phyloP scores from a whole-genome alignment of 371 early-diverging fungal genomes.

The Nematocida homosporus region DNA sequence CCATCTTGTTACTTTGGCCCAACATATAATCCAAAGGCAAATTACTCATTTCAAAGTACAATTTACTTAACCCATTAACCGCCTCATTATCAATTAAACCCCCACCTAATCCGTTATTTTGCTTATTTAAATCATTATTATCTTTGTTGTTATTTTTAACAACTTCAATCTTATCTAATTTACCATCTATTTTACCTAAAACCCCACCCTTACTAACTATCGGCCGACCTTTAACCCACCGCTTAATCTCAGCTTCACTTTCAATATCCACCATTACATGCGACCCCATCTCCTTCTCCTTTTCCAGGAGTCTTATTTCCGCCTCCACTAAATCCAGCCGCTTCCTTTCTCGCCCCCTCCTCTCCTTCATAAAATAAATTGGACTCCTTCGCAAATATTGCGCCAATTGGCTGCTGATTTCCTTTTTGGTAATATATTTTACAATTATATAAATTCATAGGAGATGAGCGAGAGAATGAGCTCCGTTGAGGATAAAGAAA shows the following conservation, averaged over 20 bases:
- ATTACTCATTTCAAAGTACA: slow-evolving; percentile 39
- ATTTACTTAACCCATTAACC: slow-evolving; percentile 8
- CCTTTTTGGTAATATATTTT: slow-evolving; percentile 50
- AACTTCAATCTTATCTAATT: no score
- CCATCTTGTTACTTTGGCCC: slow-evolving; percentile 44
- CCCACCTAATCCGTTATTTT: slow-evolving; percentile 4
- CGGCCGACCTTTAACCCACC: slow-evolving; percentile 6
- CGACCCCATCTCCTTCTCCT: slow-evolving; percentile 29
- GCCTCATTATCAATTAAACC: neutral
- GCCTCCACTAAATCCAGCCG: slow-evolving; percentile 12
- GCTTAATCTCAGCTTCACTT: slow-evolving; percentile 22
- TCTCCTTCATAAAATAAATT: slow-evolving; percentile 23
- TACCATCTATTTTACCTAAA: neutral
- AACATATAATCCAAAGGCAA: slow-evolving; percentile 43
- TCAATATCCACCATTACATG: slow-evolving; percentile 42
- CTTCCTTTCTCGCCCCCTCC: slow-evolving; percentile 13
- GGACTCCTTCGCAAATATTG: neutral
- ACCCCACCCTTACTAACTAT: neutral
- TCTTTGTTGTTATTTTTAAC: slow-evolving; percentile 14
- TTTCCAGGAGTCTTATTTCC: slow-evolving; percentile 38
- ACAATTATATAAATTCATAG: slow-evolving; percentile 27
- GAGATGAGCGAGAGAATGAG: slow-evolving; percentile 32
- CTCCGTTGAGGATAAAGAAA: slow-evolving; percentile 22
- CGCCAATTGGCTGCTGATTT: slow-evolving; percentile 19
- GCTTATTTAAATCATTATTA: neutral